Evolutionary conservation across 495 filamentous ascomycete genomes (phyloP).

Genomic region (Penicillium nucicola): DNA sequence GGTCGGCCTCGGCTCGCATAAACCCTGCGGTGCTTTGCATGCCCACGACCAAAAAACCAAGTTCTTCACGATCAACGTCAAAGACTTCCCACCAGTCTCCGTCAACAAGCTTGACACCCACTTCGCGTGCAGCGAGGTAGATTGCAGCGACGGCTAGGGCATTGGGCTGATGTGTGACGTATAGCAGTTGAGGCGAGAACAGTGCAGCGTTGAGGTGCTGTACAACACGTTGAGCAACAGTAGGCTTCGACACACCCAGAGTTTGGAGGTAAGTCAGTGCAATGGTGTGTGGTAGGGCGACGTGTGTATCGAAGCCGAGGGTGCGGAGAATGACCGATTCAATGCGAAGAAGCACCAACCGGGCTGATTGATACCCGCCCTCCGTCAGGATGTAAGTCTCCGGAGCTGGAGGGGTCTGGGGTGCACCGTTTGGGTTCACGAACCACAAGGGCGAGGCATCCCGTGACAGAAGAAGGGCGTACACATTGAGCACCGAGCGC

Average conservation of each 20-base stretch:
- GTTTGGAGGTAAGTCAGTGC: constrained; percentile 91
- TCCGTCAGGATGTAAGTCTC: constrained; percentile 73
- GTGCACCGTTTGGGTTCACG: constrained; percentile 29
- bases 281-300: constrained; percentile 81
- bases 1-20: constrained; percentile 50
- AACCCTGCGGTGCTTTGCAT: constrained; percentile 79
- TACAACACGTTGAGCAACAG: constrained; percentile 60
- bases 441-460: constrained; percentile 59
- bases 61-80: constrained; percentile 92
- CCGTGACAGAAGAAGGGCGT: constrained; percentile 71
- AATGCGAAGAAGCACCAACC: constrained; percentile 58
- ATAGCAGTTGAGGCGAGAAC: constrained; percentile 83
- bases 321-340: constrained; percentile 74
- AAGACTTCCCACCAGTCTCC: constrained; percentile 97
- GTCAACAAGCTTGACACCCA: constrained; percentile 71
- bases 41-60: constrained; percentile 88
- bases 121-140: constrained; percentile 82
- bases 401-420: constrained; percentile 40
- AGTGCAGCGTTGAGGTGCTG: constrained; percentile 80
- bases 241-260: constrained; percentile 54
- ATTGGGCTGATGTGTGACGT: constrained; percentile 86
- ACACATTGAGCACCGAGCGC: constrained; percentile 78
- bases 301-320: constrained; percentile 78
- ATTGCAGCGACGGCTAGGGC: constrained; percentile 83
- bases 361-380: constrained; percentile 59